phyloP scores from a whole-genome alignment of 2,329 filamentous ascomycete genomes.

The Fusarium sp. region DNA sequence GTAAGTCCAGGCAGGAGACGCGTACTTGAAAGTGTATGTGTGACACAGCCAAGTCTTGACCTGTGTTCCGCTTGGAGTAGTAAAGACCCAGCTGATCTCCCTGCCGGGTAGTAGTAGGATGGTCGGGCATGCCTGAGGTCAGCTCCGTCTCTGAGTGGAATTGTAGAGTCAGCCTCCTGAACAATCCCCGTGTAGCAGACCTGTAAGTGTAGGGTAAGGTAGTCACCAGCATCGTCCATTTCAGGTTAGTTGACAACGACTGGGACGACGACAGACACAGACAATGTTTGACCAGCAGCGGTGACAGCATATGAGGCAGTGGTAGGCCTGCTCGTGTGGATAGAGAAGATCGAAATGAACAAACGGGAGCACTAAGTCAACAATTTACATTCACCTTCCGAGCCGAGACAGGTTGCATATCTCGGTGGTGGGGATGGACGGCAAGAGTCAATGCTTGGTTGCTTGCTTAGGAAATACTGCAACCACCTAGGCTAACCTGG shows the following conservation, averaged over 20 bases:
- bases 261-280: constrained; percentile 78
- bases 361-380: constrained; percentile 77
- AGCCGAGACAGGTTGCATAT: constrained; percentile 2
- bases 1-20: too few relatives aligned
- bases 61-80: too few relatives aligned
- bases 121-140: too few relatives aligned
- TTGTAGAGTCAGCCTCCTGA: constrained; percentile 76
- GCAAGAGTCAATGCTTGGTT: neutral
- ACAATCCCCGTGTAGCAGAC: constrained; percentile 78
- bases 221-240: constrained; percentile 77
- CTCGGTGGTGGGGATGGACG: neutral
- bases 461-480: constrained; percentile 71
- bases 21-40: too few relatives aligned
- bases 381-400: neutral
- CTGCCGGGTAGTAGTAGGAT: too few relatives aligned
- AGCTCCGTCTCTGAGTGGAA: too few relatives aligned
- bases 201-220: constrained; percentile 72
- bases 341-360: constrained; percentile 73
- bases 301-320: constrained; percentile 80
- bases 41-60: too few relatives aligned
- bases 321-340: constrained; percentile 73
- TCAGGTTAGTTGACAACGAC: constrained; percentile 83
- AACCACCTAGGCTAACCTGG: constrained; percentile 79
- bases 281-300: constrained; percentile 59
- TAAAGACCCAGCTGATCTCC: too few relatives aligned